phyloP scores from a whole-genome alignment of 352 stramenopile genomes.

The Thraustochytrium sp. region DNA sequence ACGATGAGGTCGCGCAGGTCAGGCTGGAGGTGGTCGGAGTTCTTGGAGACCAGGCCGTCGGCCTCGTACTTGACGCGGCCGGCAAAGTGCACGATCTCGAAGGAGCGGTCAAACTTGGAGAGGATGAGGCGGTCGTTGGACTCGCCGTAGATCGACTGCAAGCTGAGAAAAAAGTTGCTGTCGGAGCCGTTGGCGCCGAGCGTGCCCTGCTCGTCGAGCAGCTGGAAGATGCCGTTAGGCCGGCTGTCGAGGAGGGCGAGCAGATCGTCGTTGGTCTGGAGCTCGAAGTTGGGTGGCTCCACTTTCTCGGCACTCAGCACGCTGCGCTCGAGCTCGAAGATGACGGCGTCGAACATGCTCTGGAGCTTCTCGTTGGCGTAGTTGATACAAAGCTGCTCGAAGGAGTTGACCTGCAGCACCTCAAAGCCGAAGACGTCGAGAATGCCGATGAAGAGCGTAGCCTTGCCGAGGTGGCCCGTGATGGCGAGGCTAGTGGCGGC shows the following conservation, averaged over 20 bases:
- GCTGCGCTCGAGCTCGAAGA: constrained; percentile 76
- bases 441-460: constrained; percentile 64
- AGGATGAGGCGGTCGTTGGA: constrained; percentile 3
- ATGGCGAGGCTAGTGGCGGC: background rate
- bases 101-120: background rate
- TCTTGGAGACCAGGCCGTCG: constrained; percentile 20
- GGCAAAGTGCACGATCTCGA: constrained; percentile 45
- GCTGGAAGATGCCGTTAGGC: constrained; percentile 71
- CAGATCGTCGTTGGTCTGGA: constrained; percentile 76
- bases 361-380: constrained; percentile 85
- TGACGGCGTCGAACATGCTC: constrained; percentile 78
- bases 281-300: constrained; percentile 81
- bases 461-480: constrained; percentile 48
- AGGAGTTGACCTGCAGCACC: constrained; percentile 80
- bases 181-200: background rate
- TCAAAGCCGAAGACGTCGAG: constrained; percentile 87
- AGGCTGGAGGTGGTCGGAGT: constrained; percentile 38
- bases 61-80: constrained; percentile 24
- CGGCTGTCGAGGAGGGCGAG: constrained; percentile 71
- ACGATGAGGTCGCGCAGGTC: constrained; percentile 33
- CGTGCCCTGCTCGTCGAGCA: constrained; percentile 76
- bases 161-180: constrained; percentile 11
- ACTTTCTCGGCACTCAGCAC: constrained; percentile 81
- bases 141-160: constrained; percentile 9
- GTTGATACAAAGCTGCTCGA: constrained; percentile 86